phyloP scores from a whole-genome alignment of 345 rosid genomes.

The Pseudoturritis turrita region DNA sequence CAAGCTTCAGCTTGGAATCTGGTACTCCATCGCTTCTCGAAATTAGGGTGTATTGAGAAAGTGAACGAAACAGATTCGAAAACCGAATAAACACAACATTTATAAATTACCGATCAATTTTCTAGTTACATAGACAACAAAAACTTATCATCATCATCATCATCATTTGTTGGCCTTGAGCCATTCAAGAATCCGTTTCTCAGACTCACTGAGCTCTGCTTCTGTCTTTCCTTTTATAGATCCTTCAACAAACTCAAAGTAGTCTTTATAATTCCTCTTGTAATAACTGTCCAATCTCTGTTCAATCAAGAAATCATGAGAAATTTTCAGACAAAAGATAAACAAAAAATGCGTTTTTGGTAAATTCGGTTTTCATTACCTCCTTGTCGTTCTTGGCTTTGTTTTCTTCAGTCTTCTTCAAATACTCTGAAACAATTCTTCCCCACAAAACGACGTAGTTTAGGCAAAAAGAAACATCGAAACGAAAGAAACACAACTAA shows the following conservation, averaged over 20 bases:
- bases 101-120: not conserved
- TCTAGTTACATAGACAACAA: slow-evolving; percentile 1
- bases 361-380: slow-evolving; percentile 35
- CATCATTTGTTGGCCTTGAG: slow-evolving; percentile 56
- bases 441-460: not conserved
- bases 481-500: not conserved
- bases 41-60: not conserved
- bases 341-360: not conserved
- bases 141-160: slow-evolving; percentile 17
- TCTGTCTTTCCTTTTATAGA: slow-evolving; percentile 53
- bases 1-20: not conserved
- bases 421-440: slow-evolving; percentile 45
- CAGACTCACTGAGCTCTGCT: slow-evolving; percentile 59
- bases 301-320: not conserved
- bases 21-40: not conserved
- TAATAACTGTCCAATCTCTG: slow-evolving; percentile 78
- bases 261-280: slow-evolving; percentile 87
- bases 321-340: not conserved
- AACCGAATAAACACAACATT: not conserved
- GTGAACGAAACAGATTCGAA: not conserved
- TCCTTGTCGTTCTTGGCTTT: slow-evolving; percentile 80
- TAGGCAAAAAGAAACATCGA: not conserved
- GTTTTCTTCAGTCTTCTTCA: slow-evolving; percentile 86
- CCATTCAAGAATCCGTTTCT: slow-evolving; percentile 86
- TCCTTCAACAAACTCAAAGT: slow-evolving; percentile 81